These are phyloP conservation scores for Zygotorulaspora mrakii DNA, from an alignment of 1,139 yeast species.

Conservation along the genomic window DNA sequence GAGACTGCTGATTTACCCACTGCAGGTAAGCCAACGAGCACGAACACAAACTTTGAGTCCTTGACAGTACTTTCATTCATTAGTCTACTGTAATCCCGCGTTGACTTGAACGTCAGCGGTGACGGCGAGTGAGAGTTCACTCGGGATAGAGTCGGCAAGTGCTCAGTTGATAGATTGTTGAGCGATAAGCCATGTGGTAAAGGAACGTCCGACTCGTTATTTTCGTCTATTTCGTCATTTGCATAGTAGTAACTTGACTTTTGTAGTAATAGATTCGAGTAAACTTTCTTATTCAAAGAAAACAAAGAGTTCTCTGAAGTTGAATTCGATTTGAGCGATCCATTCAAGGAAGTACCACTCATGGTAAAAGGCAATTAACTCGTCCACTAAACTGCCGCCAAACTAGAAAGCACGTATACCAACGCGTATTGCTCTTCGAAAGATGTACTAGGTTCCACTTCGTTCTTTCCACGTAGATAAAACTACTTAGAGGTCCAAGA, in stretches of 20 bases:
- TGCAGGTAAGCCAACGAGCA: slow-evolving; percentile 69
- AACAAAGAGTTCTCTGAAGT: slow-evolving; percentile 32
- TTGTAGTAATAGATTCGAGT: slow-evolving; percentile 16
- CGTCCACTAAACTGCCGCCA: too few relatives aligned
- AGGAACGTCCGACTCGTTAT: slow-evolving; percentile 4
- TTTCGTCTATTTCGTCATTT: slow-evolving; percentile 16
- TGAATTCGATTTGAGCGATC: slow-evolving; percentile 14
- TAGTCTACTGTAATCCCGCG: slow-evolving; percentile 12
- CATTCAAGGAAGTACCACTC: slow-evolving; percentile 11
- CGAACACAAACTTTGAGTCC: slow-evolving; percentile 41
- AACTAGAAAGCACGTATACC: too few relatives aligned
- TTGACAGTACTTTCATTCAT: slow-evolving; percentile 1
- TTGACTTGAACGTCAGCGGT: slow-evolving; percentile 13
- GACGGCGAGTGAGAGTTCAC: slow-evolving; percentile 9
- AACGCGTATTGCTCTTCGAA: too few relatives aligned
- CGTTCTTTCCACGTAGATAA: neutral
- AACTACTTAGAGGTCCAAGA: slow-evolving; percentile 1
- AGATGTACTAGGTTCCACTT: slow-evolving; percentile 1
- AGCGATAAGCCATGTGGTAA: slow-evolving; percentile 9
- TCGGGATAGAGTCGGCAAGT: slow-evolving; percentile 9
- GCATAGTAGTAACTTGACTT: slow-evolving; percentile 16
- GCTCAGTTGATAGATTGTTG: slow-evolving; percentile 10
- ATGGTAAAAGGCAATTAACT: too few relatives aligned
- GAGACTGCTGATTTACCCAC: slow-evolving; percentile 66
- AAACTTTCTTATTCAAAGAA: slow-evolving; percentile 20